These are phyloP conservation scores for Diplodia intermedia DNA, from an alignment of 2,329 filamentous ascomycete genomes.

Conservation along the genomic window DNA sequence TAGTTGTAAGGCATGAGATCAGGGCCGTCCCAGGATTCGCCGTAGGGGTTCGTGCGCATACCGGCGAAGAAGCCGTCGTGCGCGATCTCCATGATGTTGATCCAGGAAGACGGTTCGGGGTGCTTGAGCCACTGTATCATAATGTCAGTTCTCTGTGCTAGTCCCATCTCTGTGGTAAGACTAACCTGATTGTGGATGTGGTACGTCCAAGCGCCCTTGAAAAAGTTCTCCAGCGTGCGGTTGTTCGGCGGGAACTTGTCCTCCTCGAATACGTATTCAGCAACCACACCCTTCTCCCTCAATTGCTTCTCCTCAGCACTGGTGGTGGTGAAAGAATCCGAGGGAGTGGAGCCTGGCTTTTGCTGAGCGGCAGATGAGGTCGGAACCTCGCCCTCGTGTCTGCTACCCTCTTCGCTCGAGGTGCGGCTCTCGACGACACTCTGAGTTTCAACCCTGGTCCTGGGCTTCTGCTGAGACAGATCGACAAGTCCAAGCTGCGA, in stretches of 20 bases:
- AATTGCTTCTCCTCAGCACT: constrained; percentile 50
- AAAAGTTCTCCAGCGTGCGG: constrained; percentile 63
- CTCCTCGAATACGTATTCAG: constrained; percentile 56
- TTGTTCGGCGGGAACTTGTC: constrained; percentile 64
- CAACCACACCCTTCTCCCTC: constrained; percentile 50
- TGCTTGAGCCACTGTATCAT: constrained; percentile 59
- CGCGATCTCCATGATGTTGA: constrained; percentile 60
- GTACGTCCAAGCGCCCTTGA: constrained; percentile 63
- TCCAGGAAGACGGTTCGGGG: constrained; percentile 63
- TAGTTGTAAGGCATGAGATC: constrained; percentile 57
- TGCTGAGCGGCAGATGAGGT: constrained; percentile 41
- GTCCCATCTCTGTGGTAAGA: constrained; percentile 9
- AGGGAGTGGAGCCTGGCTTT: constrained; percentile 39
- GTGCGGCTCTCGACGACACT: constrained; percentile 24
- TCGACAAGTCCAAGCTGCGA: constrained; percentile 49
- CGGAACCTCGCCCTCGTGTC: constrained; percentile 30
- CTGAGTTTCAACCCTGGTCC: constrained; percentile 25
- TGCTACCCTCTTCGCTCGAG: constrained; percentile 32
- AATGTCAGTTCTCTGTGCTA: background rate
- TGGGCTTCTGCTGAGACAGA: constrained; percentile 35
- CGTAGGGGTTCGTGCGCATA: constrained; percentile 59
- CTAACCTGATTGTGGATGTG: constrained; percentile 65
- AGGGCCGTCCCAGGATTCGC: constrained; percentile 61
- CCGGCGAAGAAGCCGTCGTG: constrained; percentile 63
- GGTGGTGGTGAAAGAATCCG: constrained; percentile 51